These are phyloP conservation scores for Caryopteris hybrid DNA, from an alignment of 305 asterid species.

Conservation along the genomic window DNA sequence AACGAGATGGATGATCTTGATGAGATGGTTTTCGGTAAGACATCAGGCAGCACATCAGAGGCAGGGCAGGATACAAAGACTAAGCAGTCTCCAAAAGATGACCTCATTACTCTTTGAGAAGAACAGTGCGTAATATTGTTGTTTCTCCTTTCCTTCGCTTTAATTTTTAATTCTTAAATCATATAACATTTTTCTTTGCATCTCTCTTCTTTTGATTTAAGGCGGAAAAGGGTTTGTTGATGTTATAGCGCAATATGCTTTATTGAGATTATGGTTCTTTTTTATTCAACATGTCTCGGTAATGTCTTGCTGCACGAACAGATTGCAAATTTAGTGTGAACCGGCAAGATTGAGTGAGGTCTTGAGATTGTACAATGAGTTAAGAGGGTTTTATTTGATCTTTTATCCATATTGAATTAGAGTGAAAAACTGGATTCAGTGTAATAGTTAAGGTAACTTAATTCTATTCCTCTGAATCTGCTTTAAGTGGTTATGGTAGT, in stretches of 20 bases:
- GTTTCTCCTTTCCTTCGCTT: background rate
- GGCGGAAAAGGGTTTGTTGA: background rate
- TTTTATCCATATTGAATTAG: background rate
- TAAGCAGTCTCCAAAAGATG: constrained; percentile 49
- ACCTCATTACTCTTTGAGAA: constrained; percentile 43
- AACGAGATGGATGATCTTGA: constrained; percentile 82
- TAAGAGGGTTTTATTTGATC: background rate
- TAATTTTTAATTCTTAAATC: background rate
- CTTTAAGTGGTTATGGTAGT: too few relatives aligned
- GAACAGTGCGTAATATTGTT: background rate
- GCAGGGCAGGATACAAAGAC: constrained; percentile 36
- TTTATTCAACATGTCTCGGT: too few relatives aligned
- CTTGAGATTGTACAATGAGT: background rate
- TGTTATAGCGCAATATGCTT: background rate
- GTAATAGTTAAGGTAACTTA: too few relatives aligned
- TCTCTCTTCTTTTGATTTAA: background rate
- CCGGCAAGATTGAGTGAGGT: background rate
- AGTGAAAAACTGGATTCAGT: too few relatives aligned
- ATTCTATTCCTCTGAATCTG: background rate
- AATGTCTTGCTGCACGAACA: background rate
- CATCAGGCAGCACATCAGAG: constrained; percentile 50
- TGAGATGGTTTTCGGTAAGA: constrained; percentile 71
- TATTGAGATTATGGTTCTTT: too few relatives aligned
- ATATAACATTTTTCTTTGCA: background rate
- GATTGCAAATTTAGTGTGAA: background rate